These are phyloP conservation scores for Geopyxis carbonaria DNA, from an alignment of 495 filamentous ascomycete genomes.

Conservation along the genomic window DNA sequence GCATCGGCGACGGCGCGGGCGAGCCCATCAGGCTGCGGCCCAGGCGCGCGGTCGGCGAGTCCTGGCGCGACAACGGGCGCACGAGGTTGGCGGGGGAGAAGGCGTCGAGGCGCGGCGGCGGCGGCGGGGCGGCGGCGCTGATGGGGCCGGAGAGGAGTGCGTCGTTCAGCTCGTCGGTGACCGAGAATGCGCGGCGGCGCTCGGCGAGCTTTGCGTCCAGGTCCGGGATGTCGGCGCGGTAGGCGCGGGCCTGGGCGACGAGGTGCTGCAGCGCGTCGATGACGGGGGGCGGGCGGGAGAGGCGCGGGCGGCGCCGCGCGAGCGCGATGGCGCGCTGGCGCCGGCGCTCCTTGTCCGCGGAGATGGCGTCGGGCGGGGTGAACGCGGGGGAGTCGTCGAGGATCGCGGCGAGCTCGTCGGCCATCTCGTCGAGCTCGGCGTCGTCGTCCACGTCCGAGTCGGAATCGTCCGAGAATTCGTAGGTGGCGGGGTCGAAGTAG, in stretches of 20 bases:
- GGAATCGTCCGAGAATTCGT: slow-evolving; percentile 34
- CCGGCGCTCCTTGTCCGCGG: slow-evolving; percentile 14
- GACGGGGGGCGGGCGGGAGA: slow-evolving; percentile 30
- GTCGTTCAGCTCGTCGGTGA: slow-evolving; percentile 29
- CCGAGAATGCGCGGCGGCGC: slow-evolving; percentile 48
- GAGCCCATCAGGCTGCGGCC: neutral
- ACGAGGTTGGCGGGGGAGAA: slow-evolving; percentile 18
- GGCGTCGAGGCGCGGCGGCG: slow-evolving; percentile 12
- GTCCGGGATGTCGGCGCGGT: slow-evolving; percentile 50
- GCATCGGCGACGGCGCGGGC: slow-evolving; percentile 8
- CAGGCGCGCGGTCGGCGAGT: neutral
- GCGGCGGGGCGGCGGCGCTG: slow-evolving; percentile 8
- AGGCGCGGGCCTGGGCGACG: slow-evolving; percentile 45
- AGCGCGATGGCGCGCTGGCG: neutral
- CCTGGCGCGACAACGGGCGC: slow-evolving; percentile 8
- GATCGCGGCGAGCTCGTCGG: slow-evolving; percentile 21
- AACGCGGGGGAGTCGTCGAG: slow-evolving; percentile 9
- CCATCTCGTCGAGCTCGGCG: slow-evolving; percentile 17
- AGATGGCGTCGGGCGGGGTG: slow-evolving; percentile 3
- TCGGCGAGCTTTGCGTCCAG: slow-evolving; percentile 63
- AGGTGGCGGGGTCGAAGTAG: slow-evolving; percentile 50
- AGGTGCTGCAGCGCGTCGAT: slow-evolving; percentile 38
- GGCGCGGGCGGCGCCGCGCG: neutral
- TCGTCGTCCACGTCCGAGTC: slow-evolving; percentile 19
- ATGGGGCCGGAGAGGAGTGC: slow-evolving; percentile 12